These are phyloP conservation scores for Pichia inconspicua DNA, from an alignment of 1,139 yeast species.

Conservation along the genomic window DNA sequence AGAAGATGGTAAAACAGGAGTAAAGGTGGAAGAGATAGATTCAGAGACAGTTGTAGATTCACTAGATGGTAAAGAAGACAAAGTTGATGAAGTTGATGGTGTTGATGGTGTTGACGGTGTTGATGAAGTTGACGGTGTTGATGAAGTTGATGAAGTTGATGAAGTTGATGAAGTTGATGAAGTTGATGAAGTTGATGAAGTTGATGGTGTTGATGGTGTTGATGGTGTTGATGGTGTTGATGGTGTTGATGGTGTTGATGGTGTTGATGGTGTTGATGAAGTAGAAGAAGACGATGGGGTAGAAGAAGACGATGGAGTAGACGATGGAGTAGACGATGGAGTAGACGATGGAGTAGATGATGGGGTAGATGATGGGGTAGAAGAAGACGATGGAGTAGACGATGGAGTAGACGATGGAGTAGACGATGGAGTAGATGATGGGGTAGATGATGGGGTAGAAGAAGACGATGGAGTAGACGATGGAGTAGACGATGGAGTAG, in stretches of 20 bases:
- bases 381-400: background rate
- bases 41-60: too few relatives aligned
- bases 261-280: background rate
- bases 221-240: background rate
- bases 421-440: background rate
- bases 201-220: background rate
- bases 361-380: background rate
- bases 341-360: background rate
- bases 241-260: background rate
- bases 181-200: too few relatives aligned
- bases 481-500: background rate
- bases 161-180: background rate
- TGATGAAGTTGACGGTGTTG: background rate
- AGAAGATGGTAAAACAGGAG: too few relatives aligned
- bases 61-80: too few relatives aligned
- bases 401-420: too few relatives aligned
- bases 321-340: too few relatives aligned
- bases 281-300: background rate
- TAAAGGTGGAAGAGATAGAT: too few relatives aligned
- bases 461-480: background rate
- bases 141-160: background rate
- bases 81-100: background rate
- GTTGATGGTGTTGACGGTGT: background rate
- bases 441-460: background rate
- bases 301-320: background rate